Conservation (phyloP, 23 red algal genomes). For the Gracilaria domingensis region DNA sequence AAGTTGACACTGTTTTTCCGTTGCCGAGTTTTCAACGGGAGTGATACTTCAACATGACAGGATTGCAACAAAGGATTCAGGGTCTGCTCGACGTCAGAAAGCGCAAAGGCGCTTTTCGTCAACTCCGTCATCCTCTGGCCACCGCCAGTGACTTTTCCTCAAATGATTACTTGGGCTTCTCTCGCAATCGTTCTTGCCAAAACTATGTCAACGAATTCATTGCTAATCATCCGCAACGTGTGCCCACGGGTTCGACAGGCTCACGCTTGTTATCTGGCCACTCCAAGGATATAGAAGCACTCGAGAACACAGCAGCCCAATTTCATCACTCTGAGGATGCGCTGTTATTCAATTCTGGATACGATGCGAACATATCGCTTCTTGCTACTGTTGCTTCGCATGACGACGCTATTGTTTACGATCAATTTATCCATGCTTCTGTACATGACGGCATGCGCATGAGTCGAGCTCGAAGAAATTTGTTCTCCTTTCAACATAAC, state of each 20-base stretch:
- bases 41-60: not conserved
- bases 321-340: slow-evolving; percentile 68
- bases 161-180: slow-evolving; percentile 96
- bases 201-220: slow-evolving; percentile 25
- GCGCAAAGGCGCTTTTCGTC: slow-evolving; percentile 22
- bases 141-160: slow-evolving; percentile 88
- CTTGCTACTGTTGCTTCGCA: slow-evolving; percentile 65
- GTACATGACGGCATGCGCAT: slow-evolving; percentile 89
- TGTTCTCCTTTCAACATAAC: slow-evolving; percentile 87
- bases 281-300: slow-evolving; percentile 35
- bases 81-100: not conserved
- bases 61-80: slow-evolving; percentile 1
- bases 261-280: slow-evolving; percentile 93
- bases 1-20: no score
- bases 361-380: slow-evolving; percentile 85
- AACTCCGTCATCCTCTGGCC: slow-evolving; percentile 38
- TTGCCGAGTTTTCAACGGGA: not conserved
- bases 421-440: slow-evolving; percentile 89
- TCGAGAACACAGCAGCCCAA: slow-evolving; percentile 71
- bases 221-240: not conserved
- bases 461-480: slow-evolving; percentile 47
- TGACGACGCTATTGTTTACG: slow-evolving; percentile 74
- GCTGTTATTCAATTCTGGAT: slow-evolving; percentile 89
- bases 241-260: slow-evolving; percentile 80
- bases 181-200: slow-evolving; percentile 16